Percentiles rank a stretch among this genome's conserved stretches.
Evolutionary conservation across 305 asterid genomes (phyloP).

Genomic region (Fraxinus xanthoxyloides): DNA sequence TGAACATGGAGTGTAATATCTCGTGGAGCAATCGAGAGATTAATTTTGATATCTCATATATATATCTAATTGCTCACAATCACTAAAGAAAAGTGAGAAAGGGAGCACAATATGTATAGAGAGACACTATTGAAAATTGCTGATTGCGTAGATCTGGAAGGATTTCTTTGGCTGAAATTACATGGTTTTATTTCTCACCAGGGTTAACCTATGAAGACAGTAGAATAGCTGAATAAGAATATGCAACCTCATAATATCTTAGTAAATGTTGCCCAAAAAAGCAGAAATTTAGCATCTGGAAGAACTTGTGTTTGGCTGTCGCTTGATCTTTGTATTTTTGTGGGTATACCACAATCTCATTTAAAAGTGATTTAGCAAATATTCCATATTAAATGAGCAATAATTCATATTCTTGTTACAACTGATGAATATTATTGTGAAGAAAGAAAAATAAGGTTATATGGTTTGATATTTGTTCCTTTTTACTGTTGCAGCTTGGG

Average conservation of each 20-base stretch:
- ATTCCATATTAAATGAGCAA: background rate
- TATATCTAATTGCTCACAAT: background rate
- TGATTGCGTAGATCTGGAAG: background rate
- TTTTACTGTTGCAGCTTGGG: slow-evolving; percentile 52
- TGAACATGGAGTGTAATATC: background rate
- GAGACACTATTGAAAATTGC: background rate
- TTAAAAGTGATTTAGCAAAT: background rate
- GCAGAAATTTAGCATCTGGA: background rate
- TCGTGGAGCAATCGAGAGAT: background rate
- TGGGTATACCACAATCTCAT: background rate
- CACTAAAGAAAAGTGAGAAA: background rate
- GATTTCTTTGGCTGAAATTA: background rate
- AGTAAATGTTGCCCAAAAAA: background rate
- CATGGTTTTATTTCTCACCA: background rate
- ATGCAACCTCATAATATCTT: background rate
- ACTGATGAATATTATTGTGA: background rate
- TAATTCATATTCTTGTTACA: background rate
- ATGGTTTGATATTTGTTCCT: background rate
- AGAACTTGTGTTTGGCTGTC: background rate
- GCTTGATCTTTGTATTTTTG: background rate
- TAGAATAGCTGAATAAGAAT: background rate
- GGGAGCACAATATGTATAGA: background rate
- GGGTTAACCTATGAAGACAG: background rate
- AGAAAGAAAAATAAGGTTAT: background rate
- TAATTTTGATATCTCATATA: background rate